These are phyloP conservation scores for Tricholoma sp. DNA, from an alignment of 768 basidiomycete species.

Conservation along the genomic window DNA sequence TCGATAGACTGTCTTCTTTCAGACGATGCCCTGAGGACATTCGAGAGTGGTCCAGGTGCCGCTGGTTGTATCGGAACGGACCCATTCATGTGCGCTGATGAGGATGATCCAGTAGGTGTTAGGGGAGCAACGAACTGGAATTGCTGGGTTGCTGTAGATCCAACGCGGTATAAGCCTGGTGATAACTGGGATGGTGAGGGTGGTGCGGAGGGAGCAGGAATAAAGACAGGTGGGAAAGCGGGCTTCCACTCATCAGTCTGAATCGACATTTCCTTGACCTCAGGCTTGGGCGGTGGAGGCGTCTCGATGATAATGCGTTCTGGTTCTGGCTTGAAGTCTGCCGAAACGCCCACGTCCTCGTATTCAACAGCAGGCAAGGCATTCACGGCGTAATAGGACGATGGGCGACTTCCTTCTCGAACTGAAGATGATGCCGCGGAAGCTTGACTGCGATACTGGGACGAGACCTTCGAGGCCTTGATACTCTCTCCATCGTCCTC, in stretches of 20 bases:
- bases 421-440: constrained; percentile 27
- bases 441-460: constrained; percentile 21
- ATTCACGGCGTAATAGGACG: constrained; percentile 28
- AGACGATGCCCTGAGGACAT: constrained; percentile 49
- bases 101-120: constrained; percentile 29
- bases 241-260: constrained; percentile 76
- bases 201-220: constrained; percentile 29
- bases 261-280: constrained; percentile 67
- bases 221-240: constrained; percentile 29
- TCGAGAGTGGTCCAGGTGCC: constrained; percentile 25
- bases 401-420: constrained; percentile 22
- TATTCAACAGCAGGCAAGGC: constrained; percentile 36
- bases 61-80: constrained; percentile 35
- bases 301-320: constrained; percentile 30
- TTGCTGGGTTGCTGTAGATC: constrained; percentile 39
- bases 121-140: constrained; percentile 65
- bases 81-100: constrained; percentile 23
- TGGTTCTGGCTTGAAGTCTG: constrained; percentile 32
- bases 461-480: constrained; percentile 52
- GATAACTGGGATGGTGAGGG: constrained; percentile 23
- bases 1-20: constrained; percentile 66
- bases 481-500: constrained; percentile 66
- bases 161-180: constrained; percentile 52
- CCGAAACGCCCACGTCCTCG: constrained; percentile 42
- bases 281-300: constrained; percentile 48